Conservation (phyloP, 352 stramenopile species). For the Bremia lactucae region DNA sequence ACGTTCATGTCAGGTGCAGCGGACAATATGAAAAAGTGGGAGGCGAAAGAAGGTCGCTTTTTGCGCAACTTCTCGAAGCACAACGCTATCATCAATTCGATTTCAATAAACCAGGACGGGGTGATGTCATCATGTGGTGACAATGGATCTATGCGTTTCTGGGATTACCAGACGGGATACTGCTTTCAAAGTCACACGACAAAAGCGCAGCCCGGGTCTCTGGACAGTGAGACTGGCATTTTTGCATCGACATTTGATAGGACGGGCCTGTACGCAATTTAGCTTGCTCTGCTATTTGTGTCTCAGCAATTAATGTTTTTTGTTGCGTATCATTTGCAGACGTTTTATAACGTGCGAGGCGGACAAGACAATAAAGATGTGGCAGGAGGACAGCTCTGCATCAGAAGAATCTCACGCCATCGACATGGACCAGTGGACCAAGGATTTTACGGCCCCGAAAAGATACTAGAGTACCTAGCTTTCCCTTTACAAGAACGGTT, state of each 20-base stretch:
- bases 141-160: conserved; percentile 96
- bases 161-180: conserved; percentile 97
- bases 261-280: conserved; percentile 80
- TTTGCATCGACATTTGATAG: conserved; percentile 96
- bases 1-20: conserved; percentile 95
- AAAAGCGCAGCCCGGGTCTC: conserved; percentile 89
- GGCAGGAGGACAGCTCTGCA: conserved; percentile 91
- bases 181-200: conserved; percentile 95
- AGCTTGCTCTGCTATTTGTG: background rate
- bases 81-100: conserved; percentile 96
- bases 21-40: conserved; percentile 99
- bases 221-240: conserved; percentile 97
- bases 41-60: conserved; percentile 91
- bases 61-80: conserved; percentile 95
- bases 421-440: conserved; percentile 97
- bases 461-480: too few species aligned
- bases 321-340: conserved; percentile 55
- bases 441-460: conserved; percentile 82
- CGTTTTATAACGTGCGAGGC: conserved; percentile 97
- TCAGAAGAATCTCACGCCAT: conserved; percentile 95
- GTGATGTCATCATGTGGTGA: conserved; percentile 95
- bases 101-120: conserved; percentile 97
- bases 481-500: too few species aligned
- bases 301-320: conserved; percentile 1
- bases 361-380: conserved; percentile 99